Evolutionary conservation across 2,329 filamentous ascomycete species (phyloP), one percentile per base, ranked within the genome.

Genomic region (Phyllosticta citribraziliensis): DNA sequence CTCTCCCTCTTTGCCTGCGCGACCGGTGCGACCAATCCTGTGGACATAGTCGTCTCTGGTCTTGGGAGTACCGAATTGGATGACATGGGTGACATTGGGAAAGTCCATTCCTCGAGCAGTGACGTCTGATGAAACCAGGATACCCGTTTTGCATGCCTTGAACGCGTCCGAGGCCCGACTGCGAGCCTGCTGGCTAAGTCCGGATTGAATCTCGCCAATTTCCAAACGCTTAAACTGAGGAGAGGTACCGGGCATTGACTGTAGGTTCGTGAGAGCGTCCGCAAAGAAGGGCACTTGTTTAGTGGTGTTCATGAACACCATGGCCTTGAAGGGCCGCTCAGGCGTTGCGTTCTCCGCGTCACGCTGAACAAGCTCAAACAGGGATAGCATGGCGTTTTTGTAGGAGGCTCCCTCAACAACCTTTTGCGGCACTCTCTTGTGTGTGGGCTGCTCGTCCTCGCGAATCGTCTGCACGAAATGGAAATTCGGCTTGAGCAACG

Each of bases 391-490:
- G 52, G 86, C 76, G 72, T 97, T 95, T 68, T 90, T 86, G 70
- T 89, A 87, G 33, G 86, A 84, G 1, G 78, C 73, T 19, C 90
- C 77, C 8, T 80, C 75, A 40, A 94, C 85, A 40, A 90, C 77
- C 69, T 88, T 84, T 73, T 99, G 94, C 2, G 90, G 89, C 0
- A 99, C 87, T 62, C 82, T 83, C 64, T 91, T 82, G 74, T 97
- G 94, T 2, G 94, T 97, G 33, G 90, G 88, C 2, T 82, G 80
- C 67, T 97, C 94, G 65, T 95, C 84, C 61, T 88, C 84, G 61
- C 82, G 78, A 63, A 99, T 88, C n/a, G 91, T 96, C 73, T 93
- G 89, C 63, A 97, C 85, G 69, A 94, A 96, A 71, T 95, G 85
- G 74, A 96, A 97, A 66, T 90, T 79, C 1, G 84, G 83, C 71